Evolutionary conservation across 2,329 filamentous ascomycete genomes (phyloP).

Genomic region (Fusarium brachygibbosum): DNA sequence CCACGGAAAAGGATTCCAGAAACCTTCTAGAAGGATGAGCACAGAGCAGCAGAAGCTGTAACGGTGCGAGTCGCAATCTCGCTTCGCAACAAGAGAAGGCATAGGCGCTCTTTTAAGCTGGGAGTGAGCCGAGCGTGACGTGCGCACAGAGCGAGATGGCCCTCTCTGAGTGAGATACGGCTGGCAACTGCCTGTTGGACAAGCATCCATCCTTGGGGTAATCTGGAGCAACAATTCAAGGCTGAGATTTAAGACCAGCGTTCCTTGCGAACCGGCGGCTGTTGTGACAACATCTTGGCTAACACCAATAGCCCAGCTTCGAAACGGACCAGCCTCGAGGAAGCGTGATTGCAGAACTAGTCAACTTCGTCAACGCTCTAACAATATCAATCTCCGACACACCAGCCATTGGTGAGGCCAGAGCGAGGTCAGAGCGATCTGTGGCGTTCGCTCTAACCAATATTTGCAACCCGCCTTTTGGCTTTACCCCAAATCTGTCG

Average conservation of each 20-base stretch:
- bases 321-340: conserved; percentile 1
- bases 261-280: conserved; percentile 4
- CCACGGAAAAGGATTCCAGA: conserved; percentile 43
- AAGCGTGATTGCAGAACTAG: conserved; percentile 7
- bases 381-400: conserved; percentile 13
- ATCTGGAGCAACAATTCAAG: conserved; percentile 30
- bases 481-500: conserved; percentile 11
- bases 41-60: conserved; percentile 26
- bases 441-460: conserved; percentile 30
- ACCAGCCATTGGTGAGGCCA: conserved; percentile 2
- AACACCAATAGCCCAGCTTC: conserved; percentile 6
- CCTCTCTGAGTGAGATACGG: conserved; percentile 25
- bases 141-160: conserved; percentile 33
- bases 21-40: conserved; percentile 50
- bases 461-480: conserved; percentile 12
- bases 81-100: conserved; percentile 33
- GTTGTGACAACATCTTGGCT: conserved; percentile 6
- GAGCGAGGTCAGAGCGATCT: conserved; percentile 28
- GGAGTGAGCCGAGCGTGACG: conserved; percentile 32
- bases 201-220: conserved; percentile 29
- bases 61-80: conserved; percentile 45
- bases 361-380: conserved; percentile 12
- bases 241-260: conserved; percentile 11
- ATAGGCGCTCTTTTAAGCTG: conserved; percentile 31
- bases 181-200: conserved; percentile 29